Evolutionary conservation across 129 eudicot species (phyloP), one percentile per base, ranked within the genome.

Genomic region (Rutidosis leptorrhynchoides): DNA sequence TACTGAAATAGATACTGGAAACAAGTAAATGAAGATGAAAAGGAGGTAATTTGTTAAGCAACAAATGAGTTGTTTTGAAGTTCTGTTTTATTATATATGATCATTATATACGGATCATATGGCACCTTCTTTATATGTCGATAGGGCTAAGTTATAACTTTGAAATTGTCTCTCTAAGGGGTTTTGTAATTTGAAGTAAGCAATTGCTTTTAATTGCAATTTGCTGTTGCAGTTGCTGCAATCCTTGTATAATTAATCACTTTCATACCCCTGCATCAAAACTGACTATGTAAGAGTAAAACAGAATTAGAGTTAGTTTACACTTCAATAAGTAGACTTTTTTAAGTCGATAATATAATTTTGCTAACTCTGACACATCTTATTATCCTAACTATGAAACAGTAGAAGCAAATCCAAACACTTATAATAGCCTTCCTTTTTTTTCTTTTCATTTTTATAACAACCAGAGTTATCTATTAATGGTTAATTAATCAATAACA

Each of bases 1-100:
- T 26, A 46, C 56, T 55, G 27, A 72, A 72, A 37, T 72, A 45
- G 55, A 52, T 53, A 15, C 37, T 35, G 64, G 63, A 52, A 72
- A 53, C 12, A 19, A 24, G 46, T 40, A 40, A 53, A 25, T 19
- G 19, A 42, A 43, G 59, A 56, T 57, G 67, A 65, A 74, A 56
- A 56, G 4, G 23, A 25, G 49, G 37, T 23, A 43, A 55, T 25
- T 56, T 53, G 30, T 45, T 54, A 53, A 64, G 66, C 20, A 52
- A 32, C 2, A 35, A 29, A 28, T 55, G 72, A 65, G 22, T 30
- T 57, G 0, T 65, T 35, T 43, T 60, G 17, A 29, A 43, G 21
- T 56, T 22, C 37, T 40, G 52, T 65, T 3, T 40, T 35, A 10
- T 40, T 74, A 23, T 57, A 22, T 28, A 29, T 30, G 51, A 30